Evolutionary conservation across 495 filamentous ascomycete species (phyloP).

Genomic region (Platismatia glauca): DNA sequence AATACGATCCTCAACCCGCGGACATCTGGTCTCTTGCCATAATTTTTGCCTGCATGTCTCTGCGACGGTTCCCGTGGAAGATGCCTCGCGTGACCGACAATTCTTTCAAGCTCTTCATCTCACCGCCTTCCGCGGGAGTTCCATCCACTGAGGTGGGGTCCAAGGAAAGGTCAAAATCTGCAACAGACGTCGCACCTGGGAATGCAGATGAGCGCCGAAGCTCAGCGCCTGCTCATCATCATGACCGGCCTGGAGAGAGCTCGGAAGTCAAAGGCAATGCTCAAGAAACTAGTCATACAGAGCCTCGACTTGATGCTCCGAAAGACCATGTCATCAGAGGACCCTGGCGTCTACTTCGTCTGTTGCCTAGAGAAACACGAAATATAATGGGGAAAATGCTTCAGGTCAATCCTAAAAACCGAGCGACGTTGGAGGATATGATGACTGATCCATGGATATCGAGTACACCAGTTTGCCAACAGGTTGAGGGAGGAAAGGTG

Average conservation of each 20-base stretch:
- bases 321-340: slow-evolving; percentile 78
- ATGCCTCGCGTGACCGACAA: slow-evolving; percentile 84
- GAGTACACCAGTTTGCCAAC: slow-evolving; percentile 53
- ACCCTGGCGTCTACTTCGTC: slow-evolving; percentile 84
- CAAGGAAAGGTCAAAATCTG: slow-evolving; percentile 25
- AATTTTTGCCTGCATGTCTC: slow-evolving; percentile 98
- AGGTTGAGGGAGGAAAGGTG: slow-evolving; percentile 50
- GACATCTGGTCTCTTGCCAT: slow-evolving; percentile 98
- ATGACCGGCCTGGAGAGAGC: slow-evolving; percentile 22
- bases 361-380: slow-evolving; percentile 82
- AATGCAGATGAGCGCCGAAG: slow-evolving; percentile 16
- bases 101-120: slow-evolving; percentile 85
- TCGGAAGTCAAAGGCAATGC: slow-evolving; percentile 24
- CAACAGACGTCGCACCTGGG: slow-evolving; percentile 7
- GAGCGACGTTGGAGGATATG: slow-evolving; percentile 78
- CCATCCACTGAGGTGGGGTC: slow-evolving; percentile 35
- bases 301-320: slow-evolving; percentile 23
- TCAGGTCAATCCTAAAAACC: slow-evolving; percentile 73
- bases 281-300: slow-evolving; percentile 35
- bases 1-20: slow-evolving; percentile 87
- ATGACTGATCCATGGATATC: slow-evolving; percentile 84
- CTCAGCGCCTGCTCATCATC: slow-evolving; percentile 22
- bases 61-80: slow-evolving; percentile 96
- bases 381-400: slow-evolving; percentile 90
- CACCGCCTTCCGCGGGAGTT: slow-evolving; percentile 53